phyloP scores from a whole-genome alignment of 495 filamentous ascomycete species.

The Aspergillus taichungensis region DNA sequence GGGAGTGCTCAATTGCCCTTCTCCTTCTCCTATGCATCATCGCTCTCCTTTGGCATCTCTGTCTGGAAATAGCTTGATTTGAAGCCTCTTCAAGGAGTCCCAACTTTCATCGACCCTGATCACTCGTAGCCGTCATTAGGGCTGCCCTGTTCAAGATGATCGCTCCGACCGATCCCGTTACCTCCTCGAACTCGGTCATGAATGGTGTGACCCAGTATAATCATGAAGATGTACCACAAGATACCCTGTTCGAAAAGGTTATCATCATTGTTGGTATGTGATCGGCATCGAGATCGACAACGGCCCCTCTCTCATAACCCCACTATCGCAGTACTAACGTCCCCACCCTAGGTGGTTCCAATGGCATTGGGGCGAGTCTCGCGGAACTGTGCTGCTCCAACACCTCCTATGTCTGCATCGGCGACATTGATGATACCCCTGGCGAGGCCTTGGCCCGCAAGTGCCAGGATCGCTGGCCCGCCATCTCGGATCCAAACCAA shows the following conservation, averaged over 20 bases:
- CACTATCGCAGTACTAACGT: neutral
- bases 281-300: neutral
- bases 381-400: conserved; percentile 36
- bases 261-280: conserved; percentile 14
- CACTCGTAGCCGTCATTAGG: no score
- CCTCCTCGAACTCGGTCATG: conserved; percentile 2
- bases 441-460: conserved; percentile 21
- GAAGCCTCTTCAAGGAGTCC: no score
- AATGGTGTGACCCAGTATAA: conserved; percentile 8
- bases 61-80: no score
- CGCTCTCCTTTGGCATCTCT: no score
- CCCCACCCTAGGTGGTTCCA: conserved; percentile 35
- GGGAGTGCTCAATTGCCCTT: no score
- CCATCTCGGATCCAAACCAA: conserved; percentile 12
- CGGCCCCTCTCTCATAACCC: neutral
- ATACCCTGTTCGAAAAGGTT: conserved; percentile 12
- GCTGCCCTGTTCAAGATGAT: conserved; percentile 8
- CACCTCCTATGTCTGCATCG: conserved; percentile 38
- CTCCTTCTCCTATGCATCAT: no score
- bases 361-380: conserved; percentile 46
- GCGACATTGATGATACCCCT: conserved; percentile 29
- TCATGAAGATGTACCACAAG: conserved; percentile 1
- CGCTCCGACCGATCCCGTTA: conserved; percentile 9
- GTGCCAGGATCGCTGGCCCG: conserved; percentile 17
- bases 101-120: no score